phyloP scores from a whole-genome alignment of 2,329 filamentous ascomycete species.

The Lasiodiplodia sp. region DNA sequence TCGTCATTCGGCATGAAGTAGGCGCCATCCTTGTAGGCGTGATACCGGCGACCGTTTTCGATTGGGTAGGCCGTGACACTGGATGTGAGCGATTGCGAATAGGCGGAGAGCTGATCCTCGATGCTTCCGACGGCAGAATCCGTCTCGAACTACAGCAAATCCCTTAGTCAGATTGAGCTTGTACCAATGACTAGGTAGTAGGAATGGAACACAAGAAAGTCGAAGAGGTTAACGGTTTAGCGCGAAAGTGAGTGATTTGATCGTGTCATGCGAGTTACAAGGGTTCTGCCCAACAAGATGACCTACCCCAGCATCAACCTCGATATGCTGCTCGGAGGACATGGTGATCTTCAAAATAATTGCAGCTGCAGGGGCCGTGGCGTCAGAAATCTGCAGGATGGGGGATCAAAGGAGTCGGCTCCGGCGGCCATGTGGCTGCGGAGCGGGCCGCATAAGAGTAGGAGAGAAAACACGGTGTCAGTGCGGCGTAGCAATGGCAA shows the following conservation, averaged over 20 bases:
- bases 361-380: neutral
- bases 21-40: slow-evolving; percentile 38
- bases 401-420: slow-evolving; percentile 2
- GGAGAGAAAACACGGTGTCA: neutral
- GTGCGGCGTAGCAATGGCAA: slow-evolving; percentile 10
- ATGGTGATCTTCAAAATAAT: neutral
- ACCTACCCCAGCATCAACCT: slow-evolving; percentile 19
- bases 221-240: neutral
- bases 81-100: slow-evolving; percentile 26
- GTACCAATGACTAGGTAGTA: neutral
- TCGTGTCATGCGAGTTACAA: neutral
- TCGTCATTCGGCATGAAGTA: slow-evolving; percentile 40
- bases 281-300: neutral
- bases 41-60: slow-evolving; percentile 41
- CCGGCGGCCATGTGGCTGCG: neutral
- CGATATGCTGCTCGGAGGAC: slow-evolving; percentile 15
- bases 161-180: neutral
- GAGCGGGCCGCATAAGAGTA: neutral
- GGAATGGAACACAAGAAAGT: neutral
- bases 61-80: slow-evolving; percentile 34
- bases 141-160: slow-evolving; percentile 3
- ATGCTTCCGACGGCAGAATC: slow-evolving; percentile 16
- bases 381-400: neutral
- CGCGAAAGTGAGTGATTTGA: neutral
- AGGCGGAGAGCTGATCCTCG: slow-evolving; percentile 16